Percentiles rank a stretch among this genome's conserved stretches.
Evolutionary conservation across 768 basidiomycete genomes (phyloP).

Genomic region (Albatrellus ellisii): DNA sequence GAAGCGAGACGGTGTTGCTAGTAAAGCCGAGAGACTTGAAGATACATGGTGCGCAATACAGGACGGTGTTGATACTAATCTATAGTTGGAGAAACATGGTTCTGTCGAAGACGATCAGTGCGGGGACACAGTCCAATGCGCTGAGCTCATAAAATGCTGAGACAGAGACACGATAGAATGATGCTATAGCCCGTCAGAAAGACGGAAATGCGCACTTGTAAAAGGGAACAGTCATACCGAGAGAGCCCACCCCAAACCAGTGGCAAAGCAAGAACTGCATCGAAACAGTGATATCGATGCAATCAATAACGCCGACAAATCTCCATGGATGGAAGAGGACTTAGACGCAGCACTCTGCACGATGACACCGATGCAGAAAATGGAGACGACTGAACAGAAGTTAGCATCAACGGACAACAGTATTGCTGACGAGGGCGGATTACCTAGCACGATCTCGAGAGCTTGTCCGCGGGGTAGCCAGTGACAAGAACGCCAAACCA

Average conservation of each 20-base stretch:
- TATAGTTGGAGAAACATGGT: conserved; percentile 79
- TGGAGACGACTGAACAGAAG: conserved; percentile 16
- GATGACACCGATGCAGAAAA: conserved; percentile 44
- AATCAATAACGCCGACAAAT: no score
- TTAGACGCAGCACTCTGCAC: conserved; percentile 49
- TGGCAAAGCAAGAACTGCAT: no score
- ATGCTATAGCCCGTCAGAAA: conserved; percentile 23
- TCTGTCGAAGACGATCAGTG: conserved; percentile 17
- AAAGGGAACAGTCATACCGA: conserved; percentile 74
- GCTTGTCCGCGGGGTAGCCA: conserved; percentile 59
- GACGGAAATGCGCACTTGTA: conserved; percentile 34
- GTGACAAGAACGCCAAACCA: conserved; percentile 66
- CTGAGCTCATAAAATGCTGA: conserved; percentile 50
- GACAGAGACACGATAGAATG: conserved; percentile 49
- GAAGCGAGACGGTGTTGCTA: conserved; percentile 42
- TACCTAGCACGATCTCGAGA: conserved; percentile 56
- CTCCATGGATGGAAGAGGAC: conserved; percentile 55
- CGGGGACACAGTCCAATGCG: conserved; percentile 12
- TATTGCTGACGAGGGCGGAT: conserved; percentile 11
- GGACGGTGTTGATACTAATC: conserved; percentile 65
- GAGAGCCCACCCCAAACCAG: conserved; percentile 73
- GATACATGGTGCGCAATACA: conserved; percentile 70
- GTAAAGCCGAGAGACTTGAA: conserved; percentile 46
- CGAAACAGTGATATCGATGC: neutral
- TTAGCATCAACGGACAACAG: neutral